Conservation (phyloP, 106 monocot species). For the Alisma plantagoaquatica region DNA sequence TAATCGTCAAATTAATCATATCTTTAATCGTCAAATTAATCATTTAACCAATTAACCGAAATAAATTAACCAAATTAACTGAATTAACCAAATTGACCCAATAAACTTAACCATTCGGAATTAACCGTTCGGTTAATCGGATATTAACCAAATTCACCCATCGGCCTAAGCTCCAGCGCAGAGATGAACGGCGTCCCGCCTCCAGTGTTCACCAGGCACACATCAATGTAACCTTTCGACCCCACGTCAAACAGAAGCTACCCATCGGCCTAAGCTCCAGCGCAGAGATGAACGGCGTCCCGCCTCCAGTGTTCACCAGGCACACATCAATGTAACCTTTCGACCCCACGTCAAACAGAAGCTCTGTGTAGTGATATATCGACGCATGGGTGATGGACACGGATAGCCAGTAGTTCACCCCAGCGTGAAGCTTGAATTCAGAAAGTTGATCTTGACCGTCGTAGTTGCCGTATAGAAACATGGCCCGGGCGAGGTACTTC, state of each 20-base stretch:
- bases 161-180: too few species aligned
- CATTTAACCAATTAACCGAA: too few species aligned
- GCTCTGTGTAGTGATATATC: not conserved
- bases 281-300: conserved; percentile 7
- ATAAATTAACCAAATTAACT: too few species aligned
- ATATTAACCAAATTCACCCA: not conserved
- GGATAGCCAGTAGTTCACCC: conserved; percentile 17
- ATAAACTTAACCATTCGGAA: too few species aligned
- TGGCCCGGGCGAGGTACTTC: conserved; percentile 26
- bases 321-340: conserved; percentile 22
- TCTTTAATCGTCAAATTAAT: too few species aligned
- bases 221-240: conserved; percentile 7
- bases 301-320: conserved; percentile 17
- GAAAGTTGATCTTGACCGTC: conserved; percentile 21
- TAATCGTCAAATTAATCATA: too few species aligned
- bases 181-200: conserved; percentile 8
- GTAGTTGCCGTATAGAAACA: conserved; percentile 38
- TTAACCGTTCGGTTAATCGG: too few species aligned
- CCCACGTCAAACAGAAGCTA: conserved; percentile 16
- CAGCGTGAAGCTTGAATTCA: conserved; percentile 21
- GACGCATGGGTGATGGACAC: conserved; percentile 6
- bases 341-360: conserved; percentile 7
- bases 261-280: conserved; percentile 12
- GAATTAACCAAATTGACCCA: too few species aligned
- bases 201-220: conserved; percentile 28